These are phyloP conservation scores for Rhytidiadelphus loreus DNA, from an alignment of 225 moss, liverwort and hornwort genomes.

Conservation along the genomic window DNA sequence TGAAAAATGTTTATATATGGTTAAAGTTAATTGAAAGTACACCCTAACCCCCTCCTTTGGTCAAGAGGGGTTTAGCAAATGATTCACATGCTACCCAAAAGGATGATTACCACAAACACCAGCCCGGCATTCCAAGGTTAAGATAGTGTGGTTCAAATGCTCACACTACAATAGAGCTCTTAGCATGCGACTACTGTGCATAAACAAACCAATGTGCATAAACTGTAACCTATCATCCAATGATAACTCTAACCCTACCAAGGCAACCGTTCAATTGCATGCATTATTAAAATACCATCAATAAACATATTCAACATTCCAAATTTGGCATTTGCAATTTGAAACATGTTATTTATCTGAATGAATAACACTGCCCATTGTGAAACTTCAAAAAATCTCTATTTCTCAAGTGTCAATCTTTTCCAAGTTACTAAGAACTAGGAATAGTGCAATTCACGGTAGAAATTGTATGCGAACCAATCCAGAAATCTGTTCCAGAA, in stretches of 20 bases:
- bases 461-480: neutral
- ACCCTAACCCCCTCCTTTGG: too few relatives aligned
- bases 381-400: neutral
- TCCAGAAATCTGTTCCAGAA: neutral
- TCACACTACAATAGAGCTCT: too few relatives aligned
- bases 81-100: too few relatives aligned
- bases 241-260: neutral
- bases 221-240: neutral
- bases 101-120: too few relatives aligned
- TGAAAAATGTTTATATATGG: too few relatives aligned
- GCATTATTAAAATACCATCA: neutral
- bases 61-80: too few relatives aligned
- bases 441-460: neutral
- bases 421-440: neutral
- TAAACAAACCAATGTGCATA: neutral
- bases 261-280: neutral
- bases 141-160: neutral
- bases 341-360: neutral
- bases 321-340: neutral
- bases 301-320: neutral
- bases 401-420: neutral
- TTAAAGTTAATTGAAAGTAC: too few relatives aligned
- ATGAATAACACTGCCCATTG: neutral
- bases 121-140: too few relatives aligned
- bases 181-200: neutral